Evolutionary conservation across 495 filamentous ascomycete genomes (phyloP), one percentile per base, ranked within the genome.

Genomic region (Neurospora cerealis): DNA sequence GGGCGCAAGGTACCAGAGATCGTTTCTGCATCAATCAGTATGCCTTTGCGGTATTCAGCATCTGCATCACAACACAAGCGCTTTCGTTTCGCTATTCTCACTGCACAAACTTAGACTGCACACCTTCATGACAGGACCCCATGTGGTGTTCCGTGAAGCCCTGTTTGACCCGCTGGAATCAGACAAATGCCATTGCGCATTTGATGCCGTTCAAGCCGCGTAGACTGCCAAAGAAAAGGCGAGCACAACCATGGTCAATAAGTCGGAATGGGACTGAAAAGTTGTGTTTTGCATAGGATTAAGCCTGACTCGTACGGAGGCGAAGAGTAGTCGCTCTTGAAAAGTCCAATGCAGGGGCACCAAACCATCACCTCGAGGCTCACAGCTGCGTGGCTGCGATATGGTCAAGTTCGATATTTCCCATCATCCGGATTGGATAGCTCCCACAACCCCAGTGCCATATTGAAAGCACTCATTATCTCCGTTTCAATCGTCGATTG

Each of bases 141-240:
- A 69, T 40, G 28, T 46, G 70, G 48, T 71, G 21, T 73, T 79
- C 71, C 72, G 37, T 60, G 62, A 41, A 73, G 73, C 69, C 66
- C 71, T 48, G 74, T 77, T 76, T 78, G 76, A 75, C 75, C 79
- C 75, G 74, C 74, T 71, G 70, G 73, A 74, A 77, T 77, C 73
- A 80, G 72, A 75, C 74, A 76, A 44, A 73, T 71, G 69, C 74
- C 28, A 19, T 73, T 54, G 9, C n/a, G 34, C 71, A 17, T 66
- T 66, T 66, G 54, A 66, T 66, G 54, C 28, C 54, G 54, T 62
- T 17, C 54, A 62, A 17, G 24, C 54, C 32, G 54, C 54, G 54
- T 66, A 34, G 54, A 34, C 7, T 34, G 28, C 54, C 24, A 34
- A 9, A 66, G 5, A 66, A 28, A 66, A 9, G 54, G 28, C 54